A percentile compares a stretch with the other conserved stretches of the same genome.
Evolutionary conservation across 2,329 filamentous ascomycete genomes (phyloP).

Genomic region (Neofusicoccum kwambonambiense): DNA sequence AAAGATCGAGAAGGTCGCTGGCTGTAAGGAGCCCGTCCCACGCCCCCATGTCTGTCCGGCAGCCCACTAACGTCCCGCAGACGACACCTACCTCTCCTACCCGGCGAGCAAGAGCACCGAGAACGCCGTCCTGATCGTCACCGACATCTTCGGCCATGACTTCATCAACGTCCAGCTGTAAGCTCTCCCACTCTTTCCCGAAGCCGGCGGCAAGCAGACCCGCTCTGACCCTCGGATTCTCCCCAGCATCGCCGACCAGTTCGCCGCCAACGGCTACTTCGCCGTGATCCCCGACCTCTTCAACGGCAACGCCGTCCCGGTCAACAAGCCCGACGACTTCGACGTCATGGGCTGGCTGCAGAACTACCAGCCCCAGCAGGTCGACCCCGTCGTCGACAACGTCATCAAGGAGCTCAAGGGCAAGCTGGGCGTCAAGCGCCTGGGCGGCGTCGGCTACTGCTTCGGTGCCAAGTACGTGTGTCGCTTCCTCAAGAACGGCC

Average conservation of each 20-base stretch:
- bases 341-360: conserved; percentile 52
- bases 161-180: conserved; percentile 52
- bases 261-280: conserved; percentile 70
- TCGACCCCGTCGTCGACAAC: conserved; percentile 55
- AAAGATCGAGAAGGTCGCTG: conserved; percentile 47
- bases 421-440: conserved; percentile 48
- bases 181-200: neutral
- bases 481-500: conserved; percentile 59
- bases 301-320: conserved; percentile 60
- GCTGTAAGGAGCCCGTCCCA: conserved; percentile 35
- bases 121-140: conserved; percentile 56
- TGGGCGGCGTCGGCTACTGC: conserved; percentile 51
- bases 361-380: conserved; percentile 40
- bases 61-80: conserved; percentile 32
- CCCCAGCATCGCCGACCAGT: conserved; percentile 65
- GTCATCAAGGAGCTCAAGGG: conserved; percentile 48
- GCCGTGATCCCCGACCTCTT: conserved; percentile 70
- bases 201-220: neutral
- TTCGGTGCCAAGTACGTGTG: conserved; percentile 57
- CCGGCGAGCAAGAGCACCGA: conserved; percentile 53
- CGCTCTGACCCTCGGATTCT: neutral
- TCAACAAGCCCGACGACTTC: conserved; percentile 53
- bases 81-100: conserved; percentile 56
- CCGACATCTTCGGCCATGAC: conserved; percentile 59
- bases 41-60: no score